These are phyloP conservation scores for Chalara sp. DNA, from an alignment of 2,329 filamentous ascomycete genomes.

Conservation along the genomic window DNA sequence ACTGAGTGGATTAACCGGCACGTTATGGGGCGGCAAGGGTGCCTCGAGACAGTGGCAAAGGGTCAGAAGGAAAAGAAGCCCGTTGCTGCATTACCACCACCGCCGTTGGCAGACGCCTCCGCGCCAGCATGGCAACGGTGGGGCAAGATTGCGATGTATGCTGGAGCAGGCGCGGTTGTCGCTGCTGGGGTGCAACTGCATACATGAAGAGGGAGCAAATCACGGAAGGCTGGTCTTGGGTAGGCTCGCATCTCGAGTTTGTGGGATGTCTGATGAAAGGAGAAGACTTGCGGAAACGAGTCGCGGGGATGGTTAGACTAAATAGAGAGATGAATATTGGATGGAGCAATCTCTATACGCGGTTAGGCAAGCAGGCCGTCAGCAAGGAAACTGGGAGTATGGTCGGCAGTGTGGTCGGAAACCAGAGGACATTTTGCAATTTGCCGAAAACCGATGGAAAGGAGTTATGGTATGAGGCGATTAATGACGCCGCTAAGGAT, in stretches of 20 bases:
- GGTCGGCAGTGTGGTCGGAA: slow-evolving; percentile 54
- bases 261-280: slow-evolving; percentile 82
- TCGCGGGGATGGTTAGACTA: slow-evolving; percentile 60
- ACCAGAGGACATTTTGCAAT: slow-evolving; percentile 82
- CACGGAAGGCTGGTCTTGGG: slow-evolving; percentile 71
- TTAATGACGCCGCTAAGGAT: slow-evolving; percentile 66
- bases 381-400: slow-evolving; percentile 41
- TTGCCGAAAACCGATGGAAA: slow-evolving; percentile 53
- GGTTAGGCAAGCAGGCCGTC: slow-evolving; percentile 63
- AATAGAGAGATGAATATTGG: slow-evolving; percentile 61
- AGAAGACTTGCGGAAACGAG: slow-evolving; percentile 70
- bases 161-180: slow-evolving; percentile 76
- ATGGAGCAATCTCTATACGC: slow-evolving; percentile 82
- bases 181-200: slow-evolving; percentile 78
- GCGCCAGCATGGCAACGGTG: slow-evolving; percentile 63
- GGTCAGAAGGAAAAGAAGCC: slow-evolving; percentile 29
- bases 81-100: slow-evolving; percentile 30
- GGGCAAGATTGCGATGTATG: slow-evolving; percentile 80
- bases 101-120: slow-evolving; percentile 34
- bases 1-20: slow-evolving; percentile 58
- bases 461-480: slow-evolving; percentile 58
- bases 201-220: slow-evolving; percentile 82
- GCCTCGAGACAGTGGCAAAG: slow-evolving; percentile 20
- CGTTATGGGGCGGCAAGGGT: slow-evolving; percentile 54
- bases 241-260: slow-evolving; percentile 85